Evolutionary conservation across 306 rosid species (phyloP).

Genomic region (Inga laurina): DNA sequence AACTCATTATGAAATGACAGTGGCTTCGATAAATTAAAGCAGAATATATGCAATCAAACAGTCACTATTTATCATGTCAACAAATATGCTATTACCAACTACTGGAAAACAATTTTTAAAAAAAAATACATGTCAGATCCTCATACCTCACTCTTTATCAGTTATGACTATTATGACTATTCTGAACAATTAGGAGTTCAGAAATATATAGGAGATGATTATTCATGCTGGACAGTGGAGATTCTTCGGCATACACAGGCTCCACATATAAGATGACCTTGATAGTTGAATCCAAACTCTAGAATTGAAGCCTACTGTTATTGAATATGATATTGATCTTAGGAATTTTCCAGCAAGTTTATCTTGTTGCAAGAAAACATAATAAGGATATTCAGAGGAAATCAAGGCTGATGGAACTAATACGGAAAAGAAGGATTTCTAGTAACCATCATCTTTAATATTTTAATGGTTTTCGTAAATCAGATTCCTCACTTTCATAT

Average conservation of each 20-base stretch:
- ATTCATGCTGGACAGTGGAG: background rate
- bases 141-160: no score
- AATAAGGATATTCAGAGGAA: background rate
- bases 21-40: no score
- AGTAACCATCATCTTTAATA: conserved; percentile 8
- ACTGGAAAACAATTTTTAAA: no score
- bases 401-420: background rate
- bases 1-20: no score
- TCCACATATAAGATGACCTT: background rate
- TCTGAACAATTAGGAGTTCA: no score
- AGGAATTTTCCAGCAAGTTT: conserved; percentile 17
- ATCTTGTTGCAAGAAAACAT: conserved; percentile 4
- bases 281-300: background rate
- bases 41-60: no score
- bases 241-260: background rate
- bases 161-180: no score
- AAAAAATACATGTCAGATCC: no score
- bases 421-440: background rate
- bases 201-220: no score
- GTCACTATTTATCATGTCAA: no score
- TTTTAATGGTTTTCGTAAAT: conserved; percentile 3
- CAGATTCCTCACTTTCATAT: background rate
- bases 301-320: background rate
- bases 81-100: no score
- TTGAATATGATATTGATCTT: conserved; percentile 1